Evolutionary conservation across 164 flowering plant species (phyloP).

Genomic region (Vitis riparia): DNA sequence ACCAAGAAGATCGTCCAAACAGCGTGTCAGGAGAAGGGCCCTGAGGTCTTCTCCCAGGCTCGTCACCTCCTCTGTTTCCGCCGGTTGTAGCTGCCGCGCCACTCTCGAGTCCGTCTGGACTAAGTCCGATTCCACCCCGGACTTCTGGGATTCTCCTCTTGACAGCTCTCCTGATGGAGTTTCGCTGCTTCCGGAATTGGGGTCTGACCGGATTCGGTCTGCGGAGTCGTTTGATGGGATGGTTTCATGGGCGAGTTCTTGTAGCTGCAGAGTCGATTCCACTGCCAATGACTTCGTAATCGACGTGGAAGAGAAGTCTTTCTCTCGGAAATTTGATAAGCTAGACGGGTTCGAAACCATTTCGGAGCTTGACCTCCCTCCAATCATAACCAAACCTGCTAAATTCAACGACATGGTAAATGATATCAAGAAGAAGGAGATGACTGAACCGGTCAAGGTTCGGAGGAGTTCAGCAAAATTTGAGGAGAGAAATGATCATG

Average conservation of each 20-base stretch:
- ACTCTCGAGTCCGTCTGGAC: conserved; percentile 25
- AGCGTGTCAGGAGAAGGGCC: conserved; percentile 2
- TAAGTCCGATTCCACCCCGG: conserved; percentile 15
- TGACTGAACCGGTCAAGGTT: not conserved
- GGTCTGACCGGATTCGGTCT: conserved; percentile 18
- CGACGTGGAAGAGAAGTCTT: conserved; percentile 19
- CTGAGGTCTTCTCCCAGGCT: conserved; percentile 18
- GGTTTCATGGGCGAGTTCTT: conserved; percentile 22
- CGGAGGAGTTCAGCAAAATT: conserved; percentile 12
- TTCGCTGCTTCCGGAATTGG: conserved; percentile 11
- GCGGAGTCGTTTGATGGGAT: conserved; percentile 24
- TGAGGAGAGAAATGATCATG: not conserved
- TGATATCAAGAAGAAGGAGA: conserved; percentile 11
- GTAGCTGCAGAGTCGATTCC: conserved; percentile 16
- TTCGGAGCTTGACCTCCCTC: conserved; percentile 37
- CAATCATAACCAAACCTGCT: conserved; percentile 40
- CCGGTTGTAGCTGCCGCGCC: conserved; percentile 26
- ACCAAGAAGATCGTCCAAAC: conserved; percentile 37
- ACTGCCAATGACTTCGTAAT: conserved; percentile 17
- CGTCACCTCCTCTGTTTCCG: conserved; percentile 29
- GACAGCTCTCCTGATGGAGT: conserved; percentile 23
- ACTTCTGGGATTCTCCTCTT: conserved; percentile 13
- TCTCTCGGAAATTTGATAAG: conserved; percentile 8
- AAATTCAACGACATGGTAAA: conserved; percentile 7
- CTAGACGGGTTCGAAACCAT: conserved; percentile 13